Evolutionary conservation across 345 rosid genomes (phyloP).

Genomic region (Limnanthes douglasii): DNA sequence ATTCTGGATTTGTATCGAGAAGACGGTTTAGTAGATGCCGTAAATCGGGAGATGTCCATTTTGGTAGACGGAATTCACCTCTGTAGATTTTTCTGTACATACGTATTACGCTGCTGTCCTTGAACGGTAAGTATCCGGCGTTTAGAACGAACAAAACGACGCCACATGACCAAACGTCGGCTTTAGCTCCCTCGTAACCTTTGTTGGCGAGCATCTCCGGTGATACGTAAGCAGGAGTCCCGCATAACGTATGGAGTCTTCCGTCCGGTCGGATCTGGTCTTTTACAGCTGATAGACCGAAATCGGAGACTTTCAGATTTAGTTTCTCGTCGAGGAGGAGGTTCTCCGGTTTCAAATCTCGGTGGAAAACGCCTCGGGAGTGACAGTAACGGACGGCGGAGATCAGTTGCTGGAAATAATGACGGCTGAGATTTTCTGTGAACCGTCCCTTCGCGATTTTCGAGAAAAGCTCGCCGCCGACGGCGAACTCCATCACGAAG

Average conservation of each 20-base stretch:
- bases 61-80: conserved; percentile 71
- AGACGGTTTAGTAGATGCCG: conserved; percentile 37
- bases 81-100: conserved; percentile 78
- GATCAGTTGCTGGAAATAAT: conserved; percentile 60
- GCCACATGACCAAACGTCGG: conserved; percentile 87
- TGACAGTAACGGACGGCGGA: conserved; percentile 69
- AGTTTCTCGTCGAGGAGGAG: conserved; percentile 80
- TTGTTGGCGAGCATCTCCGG: conserved; percentile 81
- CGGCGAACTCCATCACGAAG: conserved; percentile 70
- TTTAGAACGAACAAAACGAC: conserved; percentile 52
- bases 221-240: conserved; percentile 93
- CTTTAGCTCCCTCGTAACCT: conserved; percentile 84
- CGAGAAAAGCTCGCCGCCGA: conserved; percentile 71
- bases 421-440: conserved; percentile 58
- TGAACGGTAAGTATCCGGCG: conserved; percentile 85
- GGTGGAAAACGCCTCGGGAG: conserved; percentile 72
- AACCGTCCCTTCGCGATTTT: conserved; percentile 42
- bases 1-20: conserved; percentile 48
- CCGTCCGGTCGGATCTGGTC: conserved; percentile 71
- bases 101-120: conserved; percentile 59
- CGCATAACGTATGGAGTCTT: conserved; percentile 67
- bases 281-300: conserved; percentile 69
- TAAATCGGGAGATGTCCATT: conserved; percentile 81
- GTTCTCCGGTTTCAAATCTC: conserved; percentile 84
- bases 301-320: conserved; percentile 61